Evolutionary conservation across 2,329 filamentous ascomycete genomes (phyloP).

Genomic region (Fusarium sp.): DNA sequence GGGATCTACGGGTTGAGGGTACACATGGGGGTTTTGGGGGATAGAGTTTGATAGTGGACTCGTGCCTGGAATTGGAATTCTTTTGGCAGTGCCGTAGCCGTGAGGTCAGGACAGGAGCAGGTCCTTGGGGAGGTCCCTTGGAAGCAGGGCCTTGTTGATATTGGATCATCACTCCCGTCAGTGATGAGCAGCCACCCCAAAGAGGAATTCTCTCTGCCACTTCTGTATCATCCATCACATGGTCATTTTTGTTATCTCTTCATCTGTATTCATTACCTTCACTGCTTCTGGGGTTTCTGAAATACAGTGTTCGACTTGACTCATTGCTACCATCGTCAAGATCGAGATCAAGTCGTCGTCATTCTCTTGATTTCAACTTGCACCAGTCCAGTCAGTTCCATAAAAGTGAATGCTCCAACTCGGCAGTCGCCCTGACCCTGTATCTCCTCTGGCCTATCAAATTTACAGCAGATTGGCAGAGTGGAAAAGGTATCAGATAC

Average conservation of each 20-base stretch:
- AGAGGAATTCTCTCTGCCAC: background rate
- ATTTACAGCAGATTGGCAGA: conserved; percentile 12
- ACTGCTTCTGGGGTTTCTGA: background rate
- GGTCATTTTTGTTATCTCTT: background rate
- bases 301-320: background rate
- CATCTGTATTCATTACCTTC: background rate
- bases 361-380: conserved; percentile 5
- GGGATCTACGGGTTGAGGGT: conserved; percentile 5
- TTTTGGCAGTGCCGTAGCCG: conserved; percentile 12
- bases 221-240: conserved; percentile 15
- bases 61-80: conserved; percentile 31
- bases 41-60: conserved; percentile 28
- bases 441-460: conserved; percentile 18
- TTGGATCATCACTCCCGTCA: conserved; percentile 15
- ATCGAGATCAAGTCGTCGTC: conserved; percentile 24
- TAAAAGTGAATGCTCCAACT: conserved; percentile 41
- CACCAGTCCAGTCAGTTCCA: conserved; percentile 1
- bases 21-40: background rate
- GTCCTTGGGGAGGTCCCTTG: conserved; percentile 1
- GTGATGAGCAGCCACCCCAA: conserved; percentile 15
- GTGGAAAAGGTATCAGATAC: conserved; percentile 33
- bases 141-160: conserved; percentile 7
- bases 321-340: background rate
- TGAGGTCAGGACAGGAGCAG: background rate
- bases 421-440: conserved; percentile 46